Conservation (phyloP, 345 rosid genomes). For the Toxicodendron radicans region DNA sequence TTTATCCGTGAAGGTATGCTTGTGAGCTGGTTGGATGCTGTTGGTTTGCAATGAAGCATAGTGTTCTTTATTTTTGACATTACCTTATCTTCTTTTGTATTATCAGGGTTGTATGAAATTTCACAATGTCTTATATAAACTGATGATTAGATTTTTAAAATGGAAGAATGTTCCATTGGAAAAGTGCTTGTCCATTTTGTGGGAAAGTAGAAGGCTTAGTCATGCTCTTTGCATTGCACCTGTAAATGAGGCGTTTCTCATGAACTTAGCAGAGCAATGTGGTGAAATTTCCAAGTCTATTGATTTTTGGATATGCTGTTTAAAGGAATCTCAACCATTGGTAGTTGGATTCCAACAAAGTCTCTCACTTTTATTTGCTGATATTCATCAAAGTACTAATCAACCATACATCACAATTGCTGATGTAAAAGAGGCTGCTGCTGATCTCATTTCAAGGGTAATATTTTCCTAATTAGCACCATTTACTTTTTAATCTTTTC, state of each 20-base stretch:
- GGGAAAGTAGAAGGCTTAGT: slow-evolving; percentile 83
- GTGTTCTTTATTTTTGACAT: background rate
- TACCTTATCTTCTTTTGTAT: slow-evolving; percentile 16
- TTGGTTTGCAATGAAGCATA: background rate
- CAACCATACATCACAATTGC: slow-evolving; percentile 39
- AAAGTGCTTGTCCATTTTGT: slow-evolving; percentile 58
- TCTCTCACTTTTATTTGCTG: slow-evolving; percentile 41
- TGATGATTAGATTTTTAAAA: slow-evolving; percentile 53
- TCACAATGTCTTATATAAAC: slow-evolving; percentile 46
- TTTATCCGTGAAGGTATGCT: slow-evolving; percentile 69
- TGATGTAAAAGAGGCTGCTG: slow-evolving; percentile 57
- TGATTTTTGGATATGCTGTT: slow-evolving; percentile 67
- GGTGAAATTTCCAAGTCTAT: slow-evolving; percentile 50
- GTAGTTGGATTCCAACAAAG: slow-evolving; percentile 63
- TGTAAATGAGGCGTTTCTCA: slow-evolving; percentile 52
- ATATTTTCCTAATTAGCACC: slow-evolving; percentile 23
- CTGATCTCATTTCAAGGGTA: slow-evolving; percentile 67
- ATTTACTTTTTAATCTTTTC: slow-evolving; percentile 3
- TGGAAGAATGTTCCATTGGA: slow-evolving; percentile 50
- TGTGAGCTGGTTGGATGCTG: slow-evolving; percentile 21
- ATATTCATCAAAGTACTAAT: slow-evolving; percentile 28
- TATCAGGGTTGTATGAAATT: slow-evolving; percentile 61
- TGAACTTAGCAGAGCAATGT: slow-evolving; percentile 43
- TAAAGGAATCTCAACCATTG: slow-evolving; percentile 57
- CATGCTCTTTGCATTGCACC: slow-evolving; percentile 88